phyloP scores from a whole-genome alignment of 2,329 filamentous ascomycete species.

The Monosporascus sp. region DNA sequence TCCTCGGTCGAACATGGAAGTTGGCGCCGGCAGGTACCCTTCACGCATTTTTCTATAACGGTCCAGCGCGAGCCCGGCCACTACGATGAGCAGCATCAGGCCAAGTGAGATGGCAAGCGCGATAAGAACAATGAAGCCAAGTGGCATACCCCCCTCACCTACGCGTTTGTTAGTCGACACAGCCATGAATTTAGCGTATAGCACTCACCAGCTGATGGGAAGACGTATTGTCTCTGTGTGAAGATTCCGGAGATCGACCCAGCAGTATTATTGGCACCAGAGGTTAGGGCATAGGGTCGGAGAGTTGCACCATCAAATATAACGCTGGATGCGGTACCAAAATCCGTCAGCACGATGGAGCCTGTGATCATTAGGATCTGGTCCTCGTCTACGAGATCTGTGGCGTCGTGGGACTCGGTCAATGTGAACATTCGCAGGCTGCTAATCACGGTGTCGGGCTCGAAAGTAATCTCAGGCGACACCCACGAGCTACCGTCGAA shows the following conservation, averaged over 20 bases:
- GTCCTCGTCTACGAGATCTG: conserved; percentile 57
- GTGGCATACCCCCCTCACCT: conserved; percentile 53
- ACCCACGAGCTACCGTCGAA: conserved; percentile 71
- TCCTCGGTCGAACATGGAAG: conserved; percentile 55
- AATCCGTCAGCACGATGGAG: conserved; percentile 66
- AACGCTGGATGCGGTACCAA: conserved; percentile 79
- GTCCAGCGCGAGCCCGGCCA: conserved; percentile 69
- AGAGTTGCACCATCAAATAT: conserved; percentile 80
- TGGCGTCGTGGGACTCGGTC: conserved; percentile 60
- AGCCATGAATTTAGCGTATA: background rate
- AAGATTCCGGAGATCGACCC: conserved; percentile 81
- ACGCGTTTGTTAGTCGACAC: conserved; percentile 10
- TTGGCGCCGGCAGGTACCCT: conserved; percentile 74
- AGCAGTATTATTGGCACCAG: conserved; percentile 54
- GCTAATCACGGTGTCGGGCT: conserved; percentile 61
- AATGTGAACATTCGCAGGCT: conserved; percentile 78
- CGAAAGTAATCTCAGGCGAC: conserved; percentile 58
- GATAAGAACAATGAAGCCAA: conserved; percentile 77
- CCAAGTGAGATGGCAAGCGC: conserved; percentile 72
- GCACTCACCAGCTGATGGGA: conserved; percentile 56
- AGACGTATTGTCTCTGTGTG: conserved; percentile 74
- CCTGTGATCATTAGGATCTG: conserved; percentile 82
- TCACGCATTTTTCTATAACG: conserved; percentile 70
- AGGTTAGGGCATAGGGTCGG: conserved; percentile 75
- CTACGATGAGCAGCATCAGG: conserved; percentile 71